These are phyloP conservation scores for Filosporella fistucella DNA, from an alignment of 495 filamentous ascomycete genomes.

Conservation along the genomic window DNA sequence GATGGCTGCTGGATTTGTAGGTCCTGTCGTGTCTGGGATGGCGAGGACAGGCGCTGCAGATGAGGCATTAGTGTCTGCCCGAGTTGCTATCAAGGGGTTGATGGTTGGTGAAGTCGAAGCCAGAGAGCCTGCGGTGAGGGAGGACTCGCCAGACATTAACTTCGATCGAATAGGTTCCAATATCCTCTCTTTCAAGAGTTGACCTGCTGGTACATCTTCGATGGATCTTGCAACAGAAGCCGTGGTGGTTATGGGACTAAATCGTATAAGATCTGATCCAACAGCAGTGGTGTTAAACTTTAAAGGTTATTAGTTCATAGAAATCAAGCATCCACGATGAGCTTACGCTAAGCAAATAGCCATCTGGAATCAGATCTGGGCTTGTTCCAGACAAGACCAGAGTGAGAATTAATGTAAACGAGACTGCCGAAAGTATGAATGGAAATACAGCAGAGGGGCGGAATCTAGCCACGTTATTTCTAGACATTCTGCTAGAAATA, in stretches of 20 bases:
- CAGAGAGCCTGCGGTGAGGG: background rate
- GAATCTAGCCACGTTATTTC: background rate
- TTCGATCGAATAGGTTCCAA: background rate
- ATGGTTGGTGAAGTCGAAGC: background rate
- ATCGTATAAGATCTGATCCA: conserved; percentile 1
- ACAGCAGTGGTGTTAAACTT: conserved; percentile 9
- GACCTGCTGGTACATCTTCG: background rate
- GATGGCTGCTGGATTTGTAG: conserved; percentile 5
- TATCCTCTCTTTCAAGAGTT: background rate
- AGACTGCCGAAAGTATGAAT: background rate
- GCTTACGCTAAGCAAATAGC: conserved; percentile 7
- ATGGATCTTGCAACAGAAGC: background rate
- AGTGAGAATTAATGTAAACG: conserved; percentile 1
- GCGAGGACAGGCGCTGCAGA: conserved; percentile 2
- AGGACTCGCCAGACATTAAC: background rate
- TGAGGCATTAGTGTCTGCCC: background rate
- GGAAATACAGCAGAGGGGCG: conserved; percentile 5
- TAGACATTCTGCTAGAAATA: conserved; percentile 11
- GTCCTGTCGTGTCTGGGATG: background rate
- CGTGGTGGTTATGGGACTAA: background rate
- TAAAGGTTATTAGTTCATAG: background rate
- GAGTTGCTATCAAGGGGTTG: background rate
- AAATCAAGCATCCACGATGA: background rate
- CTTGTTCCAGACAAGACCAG: conserved; percentile 6
- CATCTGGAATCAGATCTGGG: conserved; percentile 1